Evolutionary conservation across 2,329 filamentous ascomycete species (phyloP).

Genomic region (Karstenula rhodostoma): DNA sequence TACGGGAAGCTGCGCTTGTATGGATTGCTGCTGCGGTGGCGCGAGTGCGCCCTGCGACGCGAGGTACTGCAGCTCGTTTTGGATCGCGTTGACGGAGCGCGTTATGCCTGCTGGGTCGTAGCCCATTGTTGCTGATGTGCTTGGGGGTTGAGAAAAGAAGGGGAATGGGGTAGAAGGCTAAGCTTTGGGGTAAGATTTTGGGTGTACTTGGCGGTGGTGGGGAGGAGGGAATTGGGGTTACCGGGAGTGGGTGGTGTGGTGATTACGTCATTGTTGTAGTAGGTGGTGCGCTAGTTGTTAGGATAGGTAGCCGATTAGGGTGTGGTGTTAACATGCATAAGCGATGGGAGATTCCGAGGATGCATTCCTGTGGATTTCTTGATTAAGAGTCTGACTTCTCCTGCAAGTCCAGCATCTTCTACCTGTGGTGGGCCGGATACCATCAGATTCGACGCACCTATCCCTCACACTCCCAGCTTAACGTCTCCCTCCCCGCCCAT

Average conservation of each 20-base stretch:
- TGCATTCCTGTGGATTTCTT: neutral
- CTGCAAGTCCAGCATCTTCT: neutral
- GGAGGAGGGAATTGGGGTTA: neutral
- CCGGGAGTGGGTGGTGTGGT: neutral
- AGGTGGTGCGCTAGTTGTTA: neutral
- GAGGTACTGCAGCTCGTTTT: conserved; percentile 8
- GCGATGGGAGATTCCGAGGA: neutral
- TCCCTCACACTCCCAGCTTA: conserved; percentile 43
- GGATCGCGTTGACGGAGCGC: conserved; percentile 5
- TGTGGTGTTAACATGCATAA: neutral
- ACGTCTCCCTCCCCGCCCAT: conserved; percentile 40
- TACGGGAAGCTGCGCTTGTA: conserved; percentile 6
- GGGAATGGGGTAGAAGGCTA: neutral
- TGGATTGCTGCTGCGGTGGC: conserved; percentile 5
- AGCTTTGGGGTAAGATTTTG: neutral
- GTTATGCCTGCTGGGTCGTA: conserved; percentile 10
- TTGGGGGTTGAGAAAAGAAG: neutral
- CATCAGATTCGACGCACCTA: conserved; percentile 13
- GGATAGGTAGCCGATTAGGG: neutral
- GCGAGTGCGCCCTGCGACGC: conserved; percentile 2
- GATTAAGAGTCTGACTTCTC: neutral
- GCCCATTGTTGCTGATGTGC: neutral
- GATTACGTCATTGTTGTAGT: conserved; percentile 4
- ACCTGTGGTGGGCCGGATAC: neutral
- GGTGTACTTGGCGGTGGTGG: conserved; percentile 1